These are phyloP conservation scores for Corchorus capsularis DNA, from an alignment of 345 rosid genomes.

Conservation along the genomic window DNA sequence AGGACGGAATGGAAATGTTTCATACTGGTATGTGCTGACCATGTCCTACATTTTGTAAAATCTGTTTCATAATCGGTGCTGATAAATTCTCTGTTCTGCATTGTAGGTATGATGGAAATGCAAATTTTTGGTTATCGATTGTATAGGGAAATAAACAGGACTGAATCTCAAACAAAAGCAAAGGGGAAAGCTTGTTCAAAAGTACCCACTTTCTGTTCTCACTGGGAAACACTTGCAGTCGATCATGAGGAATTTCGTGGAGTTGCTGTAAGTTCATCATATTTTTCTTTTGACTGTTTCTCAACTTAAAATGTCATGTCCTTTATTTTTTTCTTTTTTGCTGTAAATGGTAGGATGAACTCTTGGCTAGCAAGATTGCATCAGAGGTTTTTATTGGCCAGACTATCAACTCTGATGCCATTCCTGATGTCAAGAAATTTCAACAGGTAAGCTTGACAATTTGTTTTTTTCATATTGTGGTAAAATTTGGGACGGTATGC, in stretches of 20 bases:
- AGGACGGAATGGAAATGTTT: constrained; percentile 66
- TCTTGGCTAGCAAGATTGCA: constrained; percentile 53
- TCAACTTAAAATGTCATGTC: constrained; percentile 13
- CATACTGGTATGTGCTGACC: constrained; percentile 63
- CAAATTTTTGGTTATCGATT: constrained; percentile 69
- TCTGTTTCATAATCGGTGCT: constrained; percentile 22
- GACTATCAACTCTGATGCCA: constrained; percentile 50
- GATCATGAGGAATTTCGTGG: constrained; percentile 62
- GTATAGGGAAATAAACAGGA: constrained; percentile 57
- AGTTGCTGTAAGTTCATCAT: constrained; percentile 51
- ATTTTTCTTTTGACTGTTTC: constrained; percentile 10
- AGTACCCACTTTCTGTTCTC: constrained; percentile 28
- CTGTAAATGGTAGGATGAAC: constrained; percentile 53
- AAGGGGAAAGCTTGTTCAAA: constrained; percentile 37
- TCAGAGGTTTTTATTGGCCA: constrained; percentile 54
- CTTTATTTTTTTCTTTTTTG: not conserved
- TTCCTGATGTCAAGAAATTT: constrained; percentile 62
- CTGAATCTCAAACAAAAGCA: constrained; percentile 31
- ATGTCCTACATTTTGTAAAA: constrained; percentile 16
- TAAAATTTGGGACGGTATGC: not conserved
- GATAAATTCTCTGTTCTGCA: constrained; percentile 9
- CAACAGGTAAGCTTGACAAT: constrained; percentile 51
- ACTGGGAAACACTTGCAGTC: constrained; percentile 86
- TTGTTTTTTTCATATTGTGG: not conserved
- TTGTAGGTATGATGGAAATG: constrained; percentile 74